Conservation (phyloP, 2,329 filamentous ascomycete species). For the Dendryphion nanum region DNA sequence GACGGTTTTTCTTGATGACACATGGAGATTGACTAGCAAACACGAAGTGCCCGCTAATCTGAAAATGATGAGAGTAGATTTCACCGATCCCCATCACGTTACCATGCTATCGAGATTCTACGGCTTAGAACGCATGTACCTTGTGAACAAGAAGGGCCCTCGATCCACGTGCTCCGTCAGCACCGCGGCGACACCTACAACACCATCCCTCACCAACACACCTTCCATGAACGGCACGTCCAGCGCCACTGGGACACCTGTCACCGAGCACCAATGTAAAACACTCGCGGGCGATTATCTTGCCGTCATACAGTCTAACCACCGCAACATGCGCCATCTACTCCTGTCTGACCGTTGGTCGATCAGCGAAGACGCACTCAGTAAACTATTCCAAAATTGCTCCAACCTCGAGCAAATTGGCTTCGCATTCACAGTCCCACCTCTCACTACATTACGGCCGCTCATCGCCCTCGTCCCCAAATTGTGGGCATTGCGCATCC, state of each 20-base stretch:
- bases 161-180: slow-evolving; percentile 20
- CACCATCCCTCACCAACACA: slow-evolving; percentile 22
- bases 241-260: slow-evolving; percentile 21
- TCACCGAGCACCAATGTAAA: slow-evolving; percentile 27
- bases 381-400: slow-evolving; percentile 52
- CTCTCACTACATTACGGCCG: slow-evolving; percentile 32
- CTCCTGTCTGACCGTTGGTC: slow-evolving; percentile 58
- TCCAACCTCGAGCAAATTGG: slow-evolving; percentile 60
- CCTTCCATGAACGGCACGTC: neutral
- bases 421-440: slow-evolving; percentile 56
- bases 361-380: slow-evolving; percentile 49
- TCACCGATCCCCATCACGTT: slow-evolving; percentile 45
- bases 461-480: slow-evolving; percentile 40
- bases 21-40: slow-evolving; percentile 45
- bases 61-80: slow-evolving; percentile 51
- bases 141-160: slow-evolving; percentile 40
- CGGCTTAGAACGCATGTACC: slow-evolving; percentile 52
- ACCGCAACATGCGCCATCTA: slow-evolving; percentile 55
- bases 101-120: slow-evolving; percentile 43
- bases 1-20: slow-evolving; percentile 56
- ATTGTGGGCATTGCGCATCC: slow-evolving; percentile 42
- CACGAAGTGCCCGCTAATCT: slow-evolving; percentile 35
- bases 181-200: slow-evolving; percentile 26
- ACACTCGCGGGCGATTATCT: slow-evolving; percentile 48
- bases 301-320: slow-evolving; percentile 50